Conservation (phyloP, 1,284 basidiomycete species). For the Xerocomus cyaneibrunnescens region DNA sequence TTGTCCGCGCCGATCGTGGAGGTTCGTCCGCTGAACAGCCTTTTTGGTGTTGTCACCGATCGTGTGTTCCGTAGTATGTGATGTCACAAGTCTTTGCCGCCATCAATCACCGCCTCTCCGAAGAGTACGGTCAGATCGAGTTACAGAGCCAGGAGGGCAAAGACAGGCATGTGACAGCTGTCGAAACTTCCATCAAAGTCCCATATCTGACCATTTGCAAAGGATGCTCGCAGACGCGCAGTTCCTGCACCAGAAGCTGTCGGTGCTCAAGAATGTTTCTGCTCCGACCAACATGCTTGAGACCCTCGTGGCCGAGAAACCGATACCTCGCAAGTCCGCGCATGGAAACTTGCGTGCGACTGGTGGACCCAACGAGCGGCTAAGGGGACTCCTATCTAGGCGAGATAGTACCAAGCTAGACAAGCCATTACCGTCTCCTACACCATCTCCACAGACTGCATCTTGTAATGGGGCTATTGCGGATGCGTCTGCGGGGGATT, state of each 20-base stretch:
- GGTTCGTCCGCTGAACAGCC: constrained; percentile 42
- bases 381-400: constrained; percentile 32
- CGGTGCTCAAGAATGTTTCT: constrained; percentile 66
- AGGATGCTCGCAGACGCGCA: constrained; percentile 80
- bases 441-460: constrained; percentile 24
- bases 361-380: constrained; percentile 33
- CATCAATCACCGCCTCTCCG: constrained; percentile 86
- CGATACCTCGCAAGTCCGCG: constrained; percentile 39
- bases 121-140: constrained; percentile 81
- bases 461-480: constrained; percentile 10
- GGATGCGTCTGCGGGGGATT: constrained; percentile 13
- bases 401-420: constrained; percentile 30
- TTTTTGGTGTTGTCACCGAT: background rate
- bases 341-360: constrained; percentile 26
- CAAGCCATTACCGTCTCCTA: constrained; percentile 32
- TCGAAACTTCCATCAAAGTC: constrained; percentile 3
- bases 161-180: constrained; percentile 56
- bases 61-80: constrained; percentile 57
- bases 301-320: constrained; percentile 77
- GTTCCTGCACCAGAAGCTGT: constrained; percentile 72
- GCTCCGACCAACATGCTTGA: constrained; percentile 76
- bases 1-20: constrained; percentile 76
- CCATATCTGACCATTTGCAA: constrained; percentile 15
- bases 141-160: constrained; percentile 81
- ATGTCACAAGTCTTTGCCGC: constrained; percentile 91